Evolutionary conservation across 2,329 filamentous ascomycete species (phyloP), one percentile per base, ranked within the genome.

Genomic region (Aspergillus tanneri): DNA sequence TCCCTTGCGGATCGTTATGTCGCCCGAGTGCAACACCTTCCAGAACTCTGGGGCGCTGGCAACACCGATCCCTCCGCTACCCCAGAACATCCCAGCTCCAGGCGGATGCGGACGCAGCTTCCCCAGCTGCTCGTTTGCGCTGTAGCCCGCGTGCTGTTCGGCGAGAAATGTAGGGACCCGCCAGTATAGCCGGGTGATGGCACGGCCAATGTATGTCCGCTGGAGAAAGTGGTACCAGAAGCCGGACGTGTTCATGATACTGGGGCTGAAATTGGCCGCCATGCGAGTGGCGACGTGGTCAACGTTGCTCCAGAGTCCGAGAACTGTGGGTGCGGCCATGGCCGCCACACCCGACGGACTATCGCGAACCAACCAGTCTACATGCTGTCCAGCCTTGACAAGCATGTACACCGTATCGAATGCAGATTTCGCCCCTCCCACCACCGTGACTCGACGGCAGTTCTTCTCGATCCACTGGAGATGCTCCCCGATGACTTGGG

Each of bases 61-160:
- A 9, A 56, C 39, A 1, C 68, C 68, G 1, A 71, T 51, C 9
- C 65, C 65, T 10, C 56, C 48, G 32, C 60, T 61, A 5, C 55
- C 64, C 67, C 68, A 71, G 50, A 67, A 69, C 7, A 70, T 49
- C n/a, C n/a, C n/a, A n/a, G 6, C 67, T 58, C 63, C 49, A 39
- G 9, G 12, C 11, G n/a, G 16, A 14, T 30, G 5, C 21, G 38
- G 45, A 11, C 23, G 14, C 14, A 43, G 30, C 8, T 18, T 27
- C 4, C 19, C 38, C 6, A 34, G 16, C 25, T 36, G 11, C 4
- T 49, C 39, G 18, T 43, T 49, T 22, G 58, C 53, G 10, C 38
- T 18, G 46, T 66, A 68, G 4, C 61, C 63, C 7, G 60, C 63
- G 41, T 18, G n/a, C 2, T 23, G 6, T 11, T 23, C 37, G 23